Conservation (phyloP, 2,329 filamentous ascomycete species). For the Plectosphaerella plurivora region DNA sequence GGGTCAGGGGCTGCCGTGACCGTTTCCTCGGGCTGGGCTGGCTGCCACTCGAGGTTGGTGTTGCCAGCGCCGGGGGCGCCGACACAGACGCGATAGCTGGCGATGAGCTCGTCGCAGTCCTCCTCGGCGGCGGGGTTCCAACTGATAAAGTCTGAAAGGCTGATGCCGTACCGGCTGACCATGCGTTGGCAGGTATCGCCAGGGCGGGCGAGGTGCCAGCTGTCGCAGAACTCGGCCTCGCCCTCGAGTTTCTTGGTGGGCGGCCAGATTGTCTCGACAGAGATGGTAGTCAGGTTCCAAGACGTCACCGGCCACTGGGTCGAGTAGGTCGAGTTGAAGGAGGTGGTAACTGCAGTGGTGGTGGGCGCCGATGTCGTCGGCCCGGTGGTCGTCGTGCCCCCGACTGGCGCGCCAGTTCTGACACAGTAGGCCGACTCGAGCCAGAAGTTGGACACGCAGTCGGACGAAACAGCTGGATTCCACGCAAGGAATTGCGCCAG, state of each 20-base stretch:
- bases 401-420: slow-evolving; percentile 5
- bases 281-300: slow-evolving; percentile 5
- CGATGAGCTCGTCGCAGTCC: slow-evolving; percentile 8
- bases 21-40: slow-evolving; percentile 1
- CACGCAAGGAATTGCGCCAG: slow-evolving; percentile 17
- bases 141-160: too few species aligned
- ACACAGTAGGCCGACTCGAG: slow-evolving; percentile 20
- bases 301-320: slow-evolving; percentile 5
- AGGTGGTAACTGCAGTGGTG: slow-evolving; percentile 4
- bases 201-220: slow-evolving; percentile 7
- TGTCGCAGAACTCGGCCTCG: slow-evolving; percentile 11
- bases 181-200: slow-evolving; percentile 7
- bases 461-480: slow-evolving; percentile 19
- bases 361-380: slow-evolving; percentile 4
- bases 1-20: slow-evolving; percentile 2
- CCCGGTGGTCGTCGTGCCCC: slow-evolving; percentile 3
- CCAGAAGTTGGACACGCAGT: slow-evolving; percentile 21
- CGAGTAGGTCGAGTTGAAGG: slow-evolving; percentile 2
- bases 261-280: slow-evolving; percentile 9
- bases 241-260: slow-evolving; percentile 14
- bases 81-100: neutral
- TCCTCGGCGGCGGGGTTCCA: slow-evolving; percentile 11
- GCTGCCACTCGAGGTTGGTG: slow-evolving; percentile 4
- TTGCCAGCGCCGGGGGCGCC: neutral
- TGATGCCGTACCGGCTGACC: neutral